Conservation (phyloP, 192 early-diverging fungal species). For the Backusella morwellensis region DNA sequence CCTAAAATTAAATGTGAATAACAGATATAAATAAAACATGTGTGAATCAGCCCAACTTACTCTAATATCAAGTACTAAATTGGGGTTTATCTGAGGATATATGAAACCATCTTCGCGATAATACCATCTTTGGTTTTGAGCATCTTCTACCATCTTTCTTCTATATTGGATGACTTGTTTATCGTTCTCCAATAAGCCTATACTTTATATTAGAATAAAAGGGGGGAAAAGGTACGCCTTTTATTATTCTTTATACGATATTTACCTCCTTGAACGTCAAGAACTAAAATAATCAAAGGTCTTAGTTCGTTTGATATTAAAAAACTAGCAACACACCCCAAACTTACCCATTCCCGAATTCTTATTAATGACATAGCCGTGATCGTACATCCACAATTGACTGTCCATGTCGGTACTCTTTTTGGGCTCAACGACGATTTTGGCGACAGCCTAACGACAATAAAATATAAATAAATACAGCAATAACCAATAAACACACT, state of each 20-base stretch:
- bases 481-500: not conserved
- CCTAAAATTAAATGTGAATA: not conserved
- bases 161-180: constrained; percentile 34
- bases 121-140: constrained; percentile 35
- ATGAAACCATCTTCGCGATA: constrained; percentile 36
- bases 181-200: constrained; percentile 21
- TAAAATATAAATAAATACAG: not conserved
- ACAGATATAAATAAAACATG: not conserved
- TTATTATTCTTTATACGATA: not conserved
- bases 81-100: constrained; percentile 31
- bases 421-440: constrained; percentile 23
- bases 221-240: not conserved
- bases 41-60: constrained; percentile 11
- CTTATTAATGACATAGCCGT: constrained; percentile 36
- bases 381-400: constrained; percentile 37
- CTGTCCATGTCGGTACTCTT: constrained; percentile 22
- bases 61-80: constrained; percentile 35
- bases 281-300: not conserved
- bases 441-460: constrained; percentile 17
- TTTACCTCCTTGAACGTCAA: constrained; percentile 33
- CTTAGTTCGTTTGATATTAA: not conserved
- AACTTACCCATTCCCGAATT: constrained; percentile 33
- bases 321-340: not conserved
- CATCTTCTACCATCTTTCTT: constrained; percentile 28
- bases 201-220: not conserved